phyloP scores from a whole-genome alignment of 2,329 filamentous ascomycete genomes.

The Trichoderma sp. region DNA sequence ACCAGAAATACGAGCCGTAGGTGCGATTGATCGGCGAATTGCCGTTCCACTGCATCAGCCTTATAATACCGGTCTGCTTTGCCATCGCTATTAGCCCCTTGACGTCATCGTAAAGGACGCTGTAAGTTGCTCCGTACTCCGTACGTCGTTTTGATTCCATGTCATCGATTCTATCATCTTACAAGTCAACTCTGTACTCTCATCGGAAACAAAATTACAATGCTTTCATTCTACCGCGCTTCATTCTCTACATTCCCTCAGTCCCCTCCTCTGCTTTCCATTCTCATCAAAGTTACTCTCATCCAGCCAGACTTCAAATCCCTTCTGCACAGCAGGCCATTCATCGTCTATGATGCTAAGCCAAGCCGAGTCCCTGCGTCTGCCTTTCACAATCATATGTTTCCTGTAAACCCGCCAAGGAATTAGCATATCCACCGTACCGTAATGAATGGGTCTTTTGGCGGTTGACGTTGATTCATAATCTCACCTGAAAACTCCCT shows the following conservation, averaged over 20 bases:
- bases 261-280: slow-evolving; percentile 47
- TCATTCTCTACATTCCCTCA: slow-evolving; percentile 36
- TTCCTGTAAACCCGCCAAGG: slow-evolving; percentile 34
- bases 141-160: neutral
- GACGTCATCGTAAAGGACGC: neutral
- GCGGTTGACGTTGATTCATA: neutral
- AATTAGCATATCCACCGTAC: neutral
- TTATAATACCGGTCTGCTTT: neutral
- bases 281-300: slow-evolving; percentile 53
- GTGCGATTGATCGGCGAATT: neutral
- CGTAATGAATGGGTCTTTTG: neutral
- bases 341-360: slow-evolving; percentile 57
- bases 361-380: slow-evolving; percentile 58
- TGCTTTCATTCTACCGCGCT: neutral
- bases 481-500: slow-evolving; percentile 53
- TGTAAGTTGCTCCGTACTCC: no score
- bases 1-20: neutral
- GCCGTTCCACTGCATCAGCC: neutral
- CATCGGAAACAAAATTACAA: neutral
- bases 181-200: neutral
- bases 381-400: slow-evolving; percentile 58
- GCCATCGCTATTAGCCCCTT: neutral
- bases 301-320: slow-evolving; percentile 53
- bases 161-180: neutral
- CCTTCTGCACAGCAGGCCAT: slow-evolving; percentile 48